Base-by-base conservation (phyloP, 768 basidiomycete genomes). In the Leucocoprinus leucothites region DNA sequence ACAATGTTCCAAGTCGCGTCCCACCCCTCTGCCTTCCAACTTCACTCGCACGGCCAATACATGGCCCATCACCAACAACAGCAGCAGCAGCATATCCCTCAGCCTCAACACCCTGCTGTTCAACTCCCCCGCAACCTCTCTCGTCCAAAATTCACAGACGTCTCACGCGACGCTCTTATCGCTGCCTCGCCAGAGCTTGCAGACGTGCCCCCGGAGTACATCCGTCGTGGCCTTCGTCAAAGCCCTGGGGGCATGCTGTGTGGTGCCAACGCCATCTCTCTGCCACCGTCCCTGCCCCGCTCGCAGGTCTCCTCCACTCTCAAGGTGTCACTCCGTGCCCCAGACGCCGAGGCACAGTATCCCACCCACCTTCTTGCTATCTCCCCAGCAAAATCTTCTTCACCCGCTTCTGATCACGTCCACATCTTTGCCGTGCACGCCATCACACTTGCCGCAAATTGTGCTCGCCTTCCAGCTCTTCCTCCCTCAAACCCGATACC, bases 51-150 rank as follows among this genome's bases (percentile, higher is more conserved):
- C 60, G 60, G 63, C 25, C 71, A 71, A 50, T 70, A 68, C 26
- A 70, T 67, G 38, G 40, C 24, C 21, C 50, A 50, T 19, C 52
- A 46, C n/a, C 52, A 55, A 8, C 53, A n/a, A n/a, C n/a, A n/a
- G n/a, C n/a, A n/a, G n/a, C n/a, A n/a, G n/a, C n/a, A n/a, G n/a
- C n/a, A n/a, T n/a, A 58, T 66, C 26, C 46, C 66, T 21, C 55
- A 64, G 2, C 53, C 67, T 3, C 22, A n/a, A 61, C 16, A 16
- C 16, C 64, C 72, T 3, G 65, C 61, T 60, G 76, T 90, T 9
- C 85, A 89, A 61, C 81, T 91, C 21, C 89, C 88, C n/a, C 81
- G 88, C 53, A 82, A 74, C 38, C 83, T 91, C 48, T 72, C 79
- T 28, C 81, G 87, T 9, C 88, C 89, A 3, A 68, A 75, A 2